A percentile compares a stretch with the other conserved stretches of the same genome.
Conservation (phyloP, 2,329 filamentous ascomycete species). For the Lecanosticta acicola region DNA sequence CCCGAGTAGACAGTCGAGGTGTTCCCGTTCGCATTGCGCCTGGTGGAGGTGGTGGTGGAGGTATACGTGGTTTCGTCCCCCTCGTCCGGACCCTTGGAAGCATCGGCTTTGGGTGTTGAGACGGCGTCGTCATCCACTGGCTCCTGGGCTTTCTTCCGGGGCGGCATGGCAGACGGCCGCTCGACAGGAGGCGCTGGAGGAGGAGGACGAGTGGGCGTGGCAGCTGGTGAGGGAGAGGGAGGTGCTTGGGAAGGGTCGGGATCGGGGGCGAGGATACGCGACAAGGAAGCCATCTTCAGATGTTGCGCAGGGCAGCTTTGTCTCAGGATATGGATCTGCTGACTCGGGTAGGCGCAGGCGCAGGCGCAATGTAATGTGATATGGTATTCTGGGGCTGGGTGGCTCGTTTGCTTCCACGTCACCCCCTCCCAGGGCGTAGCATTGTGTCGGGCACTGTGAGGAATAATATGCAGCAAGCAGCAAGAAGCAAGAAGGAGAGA, state of each 20-base stretch:
- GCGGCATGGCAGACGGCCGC: slow-evolving; percentile 14
- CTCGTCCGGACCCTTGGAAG: slow-evolving; percentile 1
- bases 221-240: slow-evolving; percentile 1
- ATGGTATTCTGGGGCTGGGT: too few relatives aligned
- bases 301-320: background rate
- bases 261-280: slow-evolving; percentile 4
- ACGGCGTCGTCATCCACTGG: slow-evolving; percentile 13
- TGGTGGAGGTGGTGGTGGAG: slow-evolving; percentile 47
- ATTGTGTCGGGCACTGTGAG: too few relatives aligned
- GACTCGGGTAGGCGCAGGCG: background rate
- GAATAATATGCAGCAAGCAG: too few relatives aligned
- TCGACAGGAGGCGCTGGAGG: slow-evolving; percentile 11
- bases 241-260: background rate
- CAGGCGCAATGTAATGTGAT: too few relatives aligned
- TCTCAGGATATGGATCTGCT: background rate
- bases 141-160: slow-evolving; percentile 18
- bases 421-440: too few relatives aligned
- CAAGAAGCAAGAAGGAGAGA: too few relatives aligned
- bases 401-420: too few relatives aligned
- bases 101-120: slow-evolving; percentile 11
- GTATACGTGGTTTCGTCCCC: slow-evolving; percentile 37
- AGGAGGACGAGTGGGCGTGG: slow-evolving; percentile 14
- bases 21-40: slow-evolving; percentile 59
- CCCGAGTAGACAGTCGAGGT: slow-evolving; percentile 63
- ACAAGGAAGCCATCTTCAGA: slow-evolving; percentile 5